phyloP scores from a whole-genome alignment of 2,329 filamentous ascomycete species.

The Talaromyces sp. region DNA sequence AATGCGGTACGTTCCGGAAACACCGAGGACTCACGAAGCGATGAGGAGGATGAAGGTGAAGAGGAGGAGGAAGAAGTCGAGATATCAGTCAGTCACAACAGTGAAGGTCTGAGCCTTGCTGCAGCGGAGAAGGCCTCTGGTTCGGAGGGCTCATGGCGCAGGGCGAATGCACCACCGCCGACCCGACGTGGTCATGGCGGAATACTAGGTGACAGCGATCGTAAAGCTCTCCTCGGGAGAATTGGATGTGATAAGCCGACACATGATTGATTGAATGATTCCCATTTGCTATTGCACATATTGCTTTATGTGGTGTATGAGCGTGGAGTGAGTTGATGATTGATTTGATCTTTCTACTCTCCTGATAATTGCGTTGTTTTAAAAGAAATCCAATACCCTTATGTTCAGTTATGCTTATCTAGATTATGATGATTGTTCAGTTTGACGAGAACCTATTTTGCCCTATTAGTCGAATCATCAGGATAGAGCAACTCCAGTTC shows the following conservation, averaged over 20 bases:
- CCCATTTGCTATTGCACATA: constrained; percentile 12
- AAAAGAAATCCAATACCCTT: constrained; percentile 13
- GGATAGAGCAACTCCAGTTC: no score
- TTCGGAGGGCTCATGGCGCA: constrained; percentile 29
- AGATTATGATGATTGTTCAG: constrained; percentile 5
- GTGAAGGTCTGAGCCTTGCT: constrained; percentile 21
- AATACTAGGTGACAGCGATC: constrained; percentile 37
- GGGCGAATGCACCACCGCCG: constrained; percentile 32
- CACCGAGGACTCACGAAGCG: constrained; percentile 82
- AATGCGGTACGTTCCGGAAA: constrained; percentile 68
- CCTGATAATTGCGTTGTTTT: constrained; percentile 6
- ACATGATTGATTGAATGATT: constrained; percentile 12
- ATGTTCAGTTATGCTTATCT: constrained; percentile 8
- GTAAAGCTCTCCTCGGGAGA: constrained; percentile 71
- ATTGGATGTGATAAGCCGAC: constrained; percentile 75
- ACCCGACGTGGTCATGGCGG: constrained; percentile 29
- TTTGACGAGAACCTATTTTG: not conserved
- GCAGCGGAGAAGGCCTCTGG: constrained; percentile 23
- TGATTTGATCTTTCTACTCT: not conserved
- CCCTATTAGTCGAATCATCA: no score
- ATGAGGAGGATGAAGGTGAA: constrained; percentile 71
- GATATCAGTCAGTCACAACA: constrained; percentile 18
- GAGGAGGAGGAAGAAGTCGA: constrained; percentile 44
- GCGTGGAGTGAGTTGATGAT: constrained; percentile 6
- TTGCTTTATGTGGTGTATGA: constrained; percentile 10